Base-by-base conservation (phyloP, 2,329 filamentous ascomycete species). In the Exophiala aquamarina region DNA sequence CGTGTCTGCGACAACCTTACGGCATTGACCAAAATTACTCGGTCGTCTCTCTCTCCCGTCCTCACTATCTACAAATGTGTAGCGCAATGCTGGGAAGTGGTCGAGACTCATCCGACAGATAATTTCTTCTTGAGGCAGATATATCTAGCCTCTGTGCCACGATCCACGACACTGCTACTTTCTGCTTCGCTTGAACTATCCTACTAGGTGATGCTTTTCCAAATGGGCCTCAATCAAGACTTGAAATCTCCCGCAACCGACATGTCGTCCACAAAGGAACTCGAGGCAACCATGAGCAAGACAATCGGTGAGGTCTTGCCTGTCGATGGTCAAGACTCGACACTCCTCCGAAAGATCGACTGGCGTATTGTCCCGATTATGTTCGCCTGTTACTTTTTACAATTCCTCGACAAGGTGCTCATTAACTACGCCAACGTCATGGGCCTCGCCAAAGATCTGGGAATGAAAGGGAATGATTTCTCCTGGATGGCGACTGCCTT, bases 341-440 rank as follows among this genome's bases (percentile, higher is more conserved):
- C 17, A 2, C 50, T 66, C 7, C 57, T 60, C 6, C 60, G 62
- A 13, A 62, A 63, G 36, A 60, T 66, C 15, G 64, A 67, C 50
- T 55, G 41, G n/a, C 62, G 55, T 8, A 50, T 67, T 34, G 54
- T 67, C 21, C 64, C 64, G 1, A 59, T 59, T 17, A 60, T 66
- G 60, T 63, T 66, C 31, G 57, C 55, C 17, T 64, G 61, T 41
- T 66, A 66, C 38, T 43, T 62, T 2, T 47, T 67, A 33, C 63
- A 67, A 42, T 67, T 63, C 34, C 46, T 67, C 15, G 64, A 67
- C 50, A 67, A 67, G 44, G 59, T 62, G 11, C 55, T 63, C 52
- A 55, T 46, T 41, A 61, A 83, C 75, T 86, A 86, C 59, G 81
- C 80, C 14, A 78, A 77, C 49, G 80, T 86, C 41, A 86, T 86